These are phyloP conservation scores for Alternaria brassicicola DNA, from an alignment of 2,329 filamentous ascomycete species.

Conservation along the genomic window DNA sequence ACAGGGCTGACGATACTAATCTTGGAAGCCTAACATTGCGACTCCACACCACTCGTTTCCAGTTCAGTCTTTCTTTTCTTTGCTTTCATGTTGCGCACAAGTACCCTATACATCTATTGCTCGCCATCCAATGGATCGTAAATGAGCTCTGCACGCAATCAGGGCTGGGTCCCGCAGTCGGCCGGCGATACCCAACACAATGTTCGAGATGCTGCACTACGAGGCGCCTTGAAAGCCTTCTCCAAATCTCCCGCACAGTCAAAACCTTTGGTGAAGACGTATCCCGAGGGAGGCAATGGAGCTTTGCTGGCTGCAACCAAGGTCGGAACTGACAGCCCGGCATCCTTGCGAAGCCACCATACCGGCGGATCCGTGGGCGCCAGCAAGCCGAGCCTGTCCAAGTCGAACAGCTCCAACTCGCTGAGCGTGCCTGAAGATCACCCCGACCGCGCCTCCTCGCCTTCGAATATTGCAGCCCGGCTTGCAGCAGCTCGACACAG, in stretches of 20 bases:
- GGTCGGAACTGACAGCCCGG: slow-evolving; percentile 41
- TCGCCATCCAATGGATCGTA: slow-evolving; percentile 42
- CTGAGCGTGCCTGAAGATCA: slow-evolving; percentile 39
- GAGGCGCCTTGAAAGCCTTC: slow-evolving; percentile 58
- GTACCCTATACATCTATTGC: slow-evolving; percentile 14
- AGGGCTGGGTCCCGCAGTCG: slow-evolving; percentile 34
- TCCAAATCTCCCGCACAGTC: slow-evolving; percentile 52
- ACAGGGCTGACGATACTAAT: slow-evolving; percentile 14
- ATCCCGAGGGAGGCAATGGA: slow-evolving; percentile 50
- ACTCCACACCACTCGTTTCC: slow-evolving; percentile 18
- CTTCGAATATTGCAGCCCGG: slow-evolving; percentile 67
- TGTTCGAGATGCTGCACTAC: slow-evolving; percentile 54
- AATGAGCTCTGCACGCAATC: slow-evolving; percentile 47
- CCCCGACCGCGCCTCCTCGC: slow-evolving; percentile 53
- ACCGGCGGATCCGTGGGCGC: slow-evolving; percentile 40
- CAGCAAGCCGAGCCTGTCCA: slow-evolving; percentile 33
- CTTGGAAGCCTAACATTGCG: slow-evolving; percentile 11
- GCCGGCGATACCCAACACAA: slow-evolving; percentile 47
- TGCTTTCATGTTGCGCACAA: slow-evolving; percentile 10
- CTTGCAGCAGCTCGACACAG: slow-evolving; percentile 67
- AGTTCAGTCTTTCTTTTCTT: slow-evolving; percentile 22
- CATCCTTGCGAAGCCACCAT: slow-evolving; percentile 36
- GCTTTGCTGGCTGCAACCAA: slow-evolving; percentile 55
- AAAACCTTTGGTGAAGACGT: slow-evolving; percentile 48
- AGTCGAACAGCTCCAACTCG: slow-evolving; percentile 39